These are phyloP conservation scores for Candida frijolesensis DNA, from an alignment of 1,139 yeast genomes.

Conservation along the genomic window DNA sequence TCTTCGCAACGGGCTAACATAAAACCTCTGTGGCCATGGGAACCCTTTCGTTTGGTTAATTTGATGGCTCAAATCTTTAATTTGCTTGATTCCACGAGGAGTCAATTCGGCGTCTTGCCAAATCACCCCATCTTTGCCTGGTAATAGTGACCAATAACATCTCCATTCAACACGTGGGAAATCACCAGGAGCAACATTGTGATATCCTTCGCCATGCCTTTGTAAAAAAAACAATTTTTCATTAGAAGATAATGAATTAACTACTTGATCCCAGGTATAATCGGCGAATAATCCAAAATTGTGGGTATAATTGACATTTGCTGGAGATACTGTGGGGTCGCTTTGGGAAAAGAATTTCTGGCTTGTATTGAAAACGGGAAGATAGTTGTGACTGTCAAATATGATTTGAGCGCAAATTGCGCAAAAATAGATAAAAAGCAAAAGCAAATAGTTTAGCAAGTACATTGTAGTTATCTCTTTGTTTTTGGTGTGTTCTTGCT, in stretches of 20 bases:
- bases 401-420: background rate
- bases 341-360: slow-evolving; percentile 24
- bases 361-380: slow-evolving; percentile 12
- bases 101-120: slow-evolving; percentile 46
- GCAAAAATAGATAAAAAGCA: background rate
- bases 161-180: slow-evolving; percentile 28
- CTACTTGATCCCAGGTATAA: slow-evolving; percentile 20
- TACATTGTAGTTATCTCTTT: background rate
- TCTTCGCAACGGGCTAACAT: slow-evolving; percentile 39
- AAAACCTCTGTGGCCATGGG: slow-evolving; percentile 32
- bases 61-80: slow-evolving; percentile 20
- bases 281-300: slow-evolving; percentile 23
- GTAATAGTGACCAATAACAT: slow-evolving; percentile 33
- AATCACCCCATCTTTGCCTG: slow-evolving; percentile 32
- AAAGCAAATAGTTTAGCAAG: background rate
- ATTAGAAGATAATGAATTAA: slow-evolving; percentile 11
- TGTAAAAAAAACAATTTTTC: slow-evolving; percentile 37
- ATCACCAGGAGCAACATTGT: slow-evolving; percentile 31
- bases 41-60: slow-evolving; percentile 19
- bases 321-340: slow-evolving; percentile 15
- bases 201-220: slow-evolving; percentile 47
- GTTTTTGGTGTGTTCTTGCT: background rate
- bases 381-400: background rate
- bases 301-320: slow-evolving; percentile 14
- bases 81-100: slow-evolving; percentile 26